Base-by-base conservation (phyloP, 306 rosid genomes). In the Begonia loranthoides region DNA sequence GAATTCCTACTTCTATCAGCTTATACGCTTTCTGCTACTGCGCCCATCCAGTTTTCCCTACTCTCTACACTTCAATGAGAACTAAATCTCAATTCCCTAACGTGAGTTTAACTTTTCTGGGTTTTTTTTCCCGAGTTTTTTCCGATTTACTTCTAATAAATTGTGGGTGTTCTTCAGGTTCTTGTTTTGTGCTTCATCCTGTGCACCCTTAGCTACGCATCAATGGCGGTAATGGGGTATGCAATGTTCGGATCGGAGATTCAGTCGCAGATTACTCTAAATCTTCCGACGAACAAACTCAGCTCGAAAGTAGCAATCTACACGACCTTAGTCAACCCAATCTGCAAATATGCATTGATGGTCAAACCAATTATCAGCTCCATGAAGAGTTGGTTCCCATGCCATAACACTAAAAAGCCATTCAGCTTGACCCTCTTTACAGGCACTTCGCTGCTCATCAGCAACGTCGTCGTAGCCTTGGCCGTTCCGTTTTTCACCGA, bases 21-120 rank as follows among this genome's bases (percentile, higher is more conserved):
- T 76, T 90, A 54, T 85, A 61, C 49, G 83, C 92, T 13, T 90
- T 90, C 28, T 90, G 94, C 56, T 85, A 79, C 12, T 82, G 95
- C 58, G 94, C 94, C 0, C 97, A 90, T 64, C 92, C 97, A 0
- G 85, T 85, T 41, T 90, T 90, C 50, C 97, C 95, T 9, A 77
- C 87, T 9, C 63, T 90, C 38, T 82, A 82, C 71, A 82, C 74
- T 43, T 85, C 97, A 12, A 85, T 80, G 92, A 69, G 59, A 50
- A 68, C 76, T 58, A 85, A 78, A 67, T 79, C 56, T 3, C 97
- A 90, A 12, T 90, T 90, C 61, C 70, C 95, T 12, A 82, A 68
- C 70, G 95, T 85, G 70, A 83, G 94, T 62, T 54, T 13, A n/a
- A 10, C 22, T 34, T 56, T 12, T 43, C 5, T 41, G 9, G 49